phyloP scores from a whole-genome alignment of 2,329 filamentous ascomycete species.

The Monosporascus cannonballus region DNA sequence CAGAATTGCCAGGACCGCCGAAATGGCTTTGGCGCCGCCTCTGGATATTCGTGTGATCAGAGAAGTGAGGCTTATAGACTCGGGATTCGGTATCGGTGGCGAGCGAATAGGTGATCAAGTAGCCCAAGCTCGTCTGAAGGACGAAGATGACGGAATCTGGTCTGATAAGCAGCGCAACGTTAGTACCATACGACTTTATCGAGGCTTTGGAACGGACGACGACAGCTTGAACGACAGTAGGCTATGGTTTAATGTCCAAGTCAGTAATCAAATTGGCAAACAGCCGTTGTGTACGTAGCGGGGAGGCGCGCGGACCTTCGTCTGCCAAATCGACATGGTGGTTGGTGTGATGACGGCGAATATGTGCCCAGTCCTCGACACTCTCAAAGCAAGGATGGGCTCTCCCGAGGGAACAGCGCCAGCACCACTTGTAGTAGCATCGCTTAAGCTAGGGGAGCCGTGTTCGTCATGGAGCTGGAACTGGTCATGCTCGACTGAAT shows the following conservation, averaged over 20 bases:
- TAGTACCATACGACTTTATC: constrained; percentile 75
- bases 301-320: constrained; percentile 56
- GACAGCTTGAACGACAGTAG: constrained; percentile 79
- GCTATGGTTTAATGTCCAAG: constrained; percentile 44
- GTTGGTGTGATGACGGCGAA: constrained; percentile 85
- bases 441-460: constrained; percentile 14
- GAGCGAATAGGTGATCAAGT: constrained; percentile 89
- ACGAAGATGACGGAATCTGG: constrained; percentile 91
- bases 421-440: constrained; percentile 23
- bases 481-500: constrained; percentile 51
- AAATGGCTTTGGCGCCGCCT: constrained; percentile 56
- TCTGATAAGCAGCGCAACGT: constrained; percentile 76
- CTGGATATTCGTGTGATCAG: constrained; percentile 59
- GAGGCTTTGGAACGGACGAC: constrained; percentile 78
- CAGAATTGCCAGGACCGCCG: constrained; percentile 46
- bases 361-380: constrained; percentile 71
- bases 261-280: constrained; percentile 16
- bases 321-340: constrained; percentile 93
- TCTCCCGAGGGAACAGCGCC: constrained; percentile 42
- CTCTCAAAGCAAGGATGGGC: constrained; percentile 66
- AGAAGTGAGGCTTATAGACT: constrained; percentile 80
- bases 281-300: constrained; percentile 3
- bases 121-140: constrained; percentile 78
- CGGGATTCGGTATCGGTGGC: constrained; percentile 75
- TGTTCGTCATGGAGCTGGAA: constrained; percentile 12